Percentiles rank a stretch among this genome's conserved stretches.
These are phyloP conservation scores for Salix caprea DNA, from an alignment of 345 rosid species.

Conservation along the genomic window DNA sequence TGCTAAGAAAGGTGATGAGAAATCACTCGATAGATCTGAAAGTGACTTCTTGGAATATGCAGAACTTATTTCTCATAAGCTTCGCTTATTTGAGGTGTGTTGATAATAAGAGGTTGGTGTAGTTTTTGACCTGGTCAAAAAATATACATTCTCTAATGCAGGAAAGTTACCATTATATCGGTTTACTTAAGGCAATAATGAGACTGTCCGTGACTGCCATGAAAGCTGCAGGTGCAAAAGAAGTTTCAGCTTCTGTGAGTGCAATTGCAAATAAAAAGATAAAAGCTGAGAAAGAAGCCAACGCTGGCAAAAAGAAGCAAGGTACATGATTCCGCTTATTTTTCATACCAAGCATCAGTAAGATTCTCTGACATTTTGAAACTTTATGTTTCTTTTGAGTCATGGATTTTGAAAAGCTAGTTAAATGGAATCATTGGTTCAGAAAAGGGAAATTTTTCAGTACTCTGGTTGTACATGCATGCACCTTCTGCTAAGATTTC, in stretches of 20 bases:
- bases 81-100: slow-evolving; percentile 65
- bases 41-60: slow-evolving; percentile 88
- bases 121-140: background rate
- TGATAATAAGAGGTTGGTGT: background rate
- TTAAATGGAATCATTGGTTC: background rate
- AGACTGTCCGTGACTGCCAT: slow-evolving; percentile 63
- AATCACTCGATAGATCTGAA: slow-evolving; percentile 64
- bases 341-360: too few species aligned
- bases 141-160: slow-evolving; percentile 27
- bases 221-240: slow-evolving; percentile 67
- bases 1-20: slow-evolving; percentile 54
- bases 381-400: background rate
- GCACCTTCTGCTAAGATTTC: background rate
- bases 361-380: background rate
- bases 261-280: too few species aligned
- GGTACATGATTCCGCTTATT: too few species aligned
- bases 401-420: background rate
- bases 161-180: slow-evolving; percentile 80
- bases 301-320: too few species aligned
- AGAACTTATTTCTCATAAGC: slow-evolving; percentile 70
- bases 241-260: too few species aligned
- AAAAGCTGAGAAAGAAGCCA: too few species aligned
- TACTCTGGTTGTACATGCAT: background rate
- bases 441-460: background rate
- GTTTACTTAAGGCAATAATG: slow-evolving; percentile 73